These are phyloP conservation scores for Camellia oleifera DNA, from an alignment of 179 eudicot genomes.

Conservation along the genomic window DNA sequence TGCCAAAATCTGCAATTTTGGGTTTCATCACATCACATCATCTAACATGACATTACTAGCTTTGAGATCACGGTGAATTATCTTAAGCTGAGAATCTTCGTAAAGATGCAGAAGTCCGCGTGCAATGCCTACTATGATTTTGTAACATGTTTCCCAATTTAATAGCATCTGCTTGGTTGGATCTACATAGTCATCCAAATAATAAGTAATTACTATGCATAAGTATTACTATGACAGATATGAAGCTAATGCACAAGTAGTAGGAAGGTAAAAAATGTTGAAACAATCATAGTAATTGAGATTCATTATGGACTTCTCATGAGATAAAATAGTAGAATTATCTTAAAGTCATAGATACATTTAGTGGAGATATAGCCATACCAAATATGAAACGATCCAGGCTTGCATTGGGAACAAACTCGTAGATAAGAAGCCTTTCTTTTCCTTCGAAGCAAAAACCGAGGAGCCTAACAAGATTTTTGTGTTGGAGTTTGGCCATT, in stretches of 20 bases:
- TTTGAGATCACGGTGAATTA: not conserved
- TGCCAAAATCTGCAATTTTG: slow-evolving; percentile 14
- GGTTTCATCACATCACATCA: not conserved
- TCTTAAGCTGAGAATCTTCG: not conserved
- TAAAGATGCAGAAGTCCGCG: not conserved
- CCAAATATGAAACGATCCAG: slow-evolving; percentile 18
- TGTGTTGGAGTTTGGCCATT: slow-evolving; percentile 14
- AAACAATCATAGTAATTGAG: too few relatives aligned
- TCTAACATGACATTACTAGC: too few relatives aligned
- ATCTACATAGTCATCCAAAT: not conserved
- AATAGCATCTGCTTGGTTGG: slow-evolving; percentile 7
- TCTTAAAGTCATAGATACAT: not conserved
- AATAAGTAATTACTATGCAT: not conserved
- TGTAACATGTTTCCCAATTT: slow-evolving; percentile 7
- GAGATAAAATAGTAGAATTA: not conserved
- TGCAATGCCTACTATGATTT: slow-evolving; percentile 9
- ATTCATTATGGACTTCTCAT: too few relatives aligned
- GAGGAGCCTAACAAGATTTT: slow-evolving; percentile 5
- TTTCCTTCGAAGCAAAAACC: slow-evolving; percentile 11
- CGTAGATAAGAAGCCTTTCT: slow-evolving; percentile 14
- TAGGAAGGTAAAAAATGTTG: too few relatives aligned
- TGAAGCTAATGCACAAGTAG: not conserved
- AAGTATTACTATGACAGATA: not conserved
- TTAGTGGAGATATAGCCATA: not conserved
- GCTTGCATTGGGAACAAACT: slow-evolving; percentile 2